A percentile compares a stretch with the other conserved stretches of the same genome.
phyloP scores from a whole-genome alignment of 2,329 filamentous ascomycete species.

The Byssochlamys sp. region DNA sequence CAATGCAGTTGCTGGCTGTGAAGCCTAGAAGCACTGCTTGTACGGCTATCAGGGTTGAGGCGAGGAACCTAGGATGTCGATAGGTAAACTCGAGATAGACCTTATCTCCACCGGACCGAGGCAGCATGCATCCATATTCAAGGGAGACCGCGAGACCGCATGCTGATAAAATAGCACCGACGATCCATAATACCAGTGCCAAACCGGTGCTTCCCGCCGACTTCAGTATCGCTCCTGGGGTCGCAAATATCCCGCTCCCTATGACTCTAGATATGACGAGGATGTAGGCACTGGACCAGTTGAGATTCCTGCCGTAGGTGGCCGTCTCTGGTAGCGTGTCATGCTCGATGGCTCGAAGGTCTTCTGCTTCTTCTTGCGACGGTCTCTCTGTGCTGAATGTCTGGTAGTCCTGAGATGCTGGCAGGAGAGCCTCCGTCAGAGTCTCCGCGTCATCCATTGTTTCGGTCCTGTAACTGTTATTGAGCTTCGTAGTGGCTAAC shows the following conservation, averaged over 20 bases:
- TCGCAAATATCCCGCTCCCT: conserved; percentile 63
- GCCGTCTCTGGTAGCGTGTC: conserved; percentile 52
- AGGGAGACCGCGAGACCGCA: conserved; percentile 54
- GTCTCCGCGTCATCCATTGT: conserved; percentile 13
- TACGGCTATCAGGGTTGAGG: conserved; percentile 54
- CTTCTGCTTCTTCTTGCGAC: neutral
- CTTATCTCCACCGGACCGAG: conserved; percentile 58
- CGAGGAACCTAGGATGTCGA: conserved; percentile 52
- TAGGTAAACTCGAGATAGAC: conserved; percentile 64
- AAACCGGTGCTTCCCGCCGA: conserved; percentile 58
- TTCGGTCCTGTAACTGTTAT: neutral
- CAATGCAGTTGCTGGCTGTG: conserved; percentile 60
- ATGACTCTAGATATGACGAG: conserved; percentile 60
- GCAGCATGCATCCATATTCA: conserved; percentile 63
- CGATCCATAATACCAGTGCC: conserved; percentile 53
- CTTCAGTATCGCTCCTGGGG: conserved; percentile 57
- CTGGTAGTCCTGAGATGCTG: neutral
- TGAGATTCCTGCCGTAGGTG: conserved; percentile 49
- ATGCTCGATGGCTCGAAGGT: conserved; percentile 39
- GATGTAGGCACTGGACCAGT: conserved; percentile 56
- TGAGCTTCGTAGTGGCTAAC: neutral
- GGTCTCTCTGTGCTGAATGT: neutral
- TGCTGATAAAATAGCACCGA: conserved; percentile 52
- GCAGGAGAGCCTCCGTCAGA: conserved; percentile 10
- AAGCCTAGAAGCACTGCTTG: conserved; percentile 57